phyloP scores from a whole-genome alignment of 2,329 filamentous ascomycete species.

The Hymenoscyphus infarciens region DNA sequence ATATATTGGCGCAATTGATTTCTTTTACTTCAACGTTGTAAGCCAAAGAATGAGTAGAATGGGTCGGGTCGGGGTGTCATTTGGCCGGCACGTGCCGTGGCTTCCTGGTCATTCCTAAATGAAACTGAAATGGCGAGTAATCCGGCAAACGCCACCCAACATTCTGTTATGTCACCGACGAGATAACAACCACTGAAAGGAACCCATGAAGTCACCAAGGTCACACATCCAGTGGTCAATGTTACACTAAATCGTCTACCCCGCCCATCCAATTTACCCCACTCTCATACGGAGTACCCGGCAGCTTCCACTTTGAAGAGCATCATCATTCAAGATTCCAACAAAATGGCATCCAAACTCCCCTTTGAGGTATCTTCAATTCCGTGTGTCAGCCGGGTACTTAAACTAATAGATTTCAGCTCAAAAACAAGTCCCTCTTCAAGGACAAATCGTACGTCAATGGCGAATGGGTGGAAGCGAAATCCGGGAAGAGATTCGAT shows the following conservation, averaged over 20 bases:
- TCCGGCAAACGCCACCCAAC: no score
- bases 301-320: background rate
- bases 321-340: background rate
- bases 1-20: no score
- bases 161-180: no score
- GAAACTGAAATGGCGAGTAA: no score
- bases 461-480: conserved; percentile 53
- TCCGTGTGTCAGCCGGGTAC: background rate
- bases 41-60: no score
- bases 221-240: background rate
- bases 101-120: no score
- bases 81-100: no score
- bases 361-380: conserved; percentile 23
- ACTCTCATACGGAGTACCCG: background rate
- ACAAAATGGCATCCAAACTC: conserved; percentile 16
- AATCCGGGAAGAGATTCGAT: conserved; percentile 55
- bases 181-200: no score
- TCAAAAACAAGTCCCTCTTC: conserved; percentile 53
- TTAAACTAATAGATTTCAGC: conserved; percentile 33
- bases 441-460: conserved; percentile 50
- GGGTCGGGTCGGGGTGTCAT: no score
- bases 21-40: no score
- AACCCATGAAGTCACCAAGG: background rate
- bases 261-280: background rate
- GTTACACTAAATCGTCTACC: conserved; percentile 2